Evolutionary conservation across 1,284 basidiomycete genomes (phyloP).

Genomic region (Malassezia sympodialis): DNA sequence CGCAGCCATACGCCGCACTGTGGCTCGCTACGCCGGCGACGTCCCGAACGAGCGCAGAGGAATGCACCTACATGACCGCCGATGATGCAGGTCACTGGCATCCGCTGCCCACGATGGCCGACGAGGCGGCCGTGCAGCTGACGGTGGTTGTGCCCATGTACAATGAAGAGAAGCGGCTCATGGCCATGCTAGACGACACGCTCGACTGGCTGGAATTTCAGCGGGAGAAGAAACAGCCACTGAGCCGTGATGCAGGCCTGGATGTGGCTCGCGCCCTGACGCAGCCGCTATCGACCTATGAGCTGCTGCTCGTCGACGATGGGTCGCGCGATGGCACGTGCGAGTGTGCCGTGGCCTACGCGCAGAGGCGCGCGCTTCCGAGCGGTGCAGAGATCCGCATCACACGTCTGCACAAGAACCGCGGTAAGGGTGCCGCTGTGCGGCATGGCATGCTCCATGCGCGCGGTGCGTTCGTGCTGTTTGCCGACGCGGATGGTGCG

Average conservation of each 20-base stretch:
- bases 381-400: slow-evolving; percentile 58
- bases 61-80: slow-evolving; percentile 9
- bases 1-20: slow-evolving; percentile 8
- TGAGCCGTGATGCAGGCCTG: slow-evolving; percentile 11
- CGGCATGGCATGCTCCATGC: slow-evolving; percentile 64
- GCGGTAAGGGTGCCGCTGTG: slow-evolving; percentile 85
- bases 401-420: slow-evolving; percentile 65
- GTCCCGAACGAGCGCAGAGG: slow-evolving; percentile 1
- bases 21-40: slow-evolving; percentile 1
- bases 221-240: neutral
- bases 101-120: slow-evolving; percentile 49
- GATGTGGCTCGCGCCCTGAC: slow-evolving; percentile 7
- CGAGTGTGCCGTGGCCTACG: slow-evolving; percentile 59
- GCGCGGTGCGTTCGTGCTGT: slow-evolving; percentile 67
- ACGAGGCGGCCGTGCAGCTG: slow-evolving; percentile 52
- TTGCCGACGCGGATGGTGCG: slow-evolving; percentile 88
- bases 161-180: slow-evolving; percentile 73
- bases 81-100: neutral
- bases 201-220: slow-evolving; percentile 52
- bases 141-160: slow-evolving; percentile 79
- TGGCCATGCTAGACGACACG: slow-evolving; percentile 66
- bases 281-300: slow-evolving; percentile 47
- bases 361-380: slow-evolving; percentile 53
- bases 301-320: slow-evolving; percentile 80
- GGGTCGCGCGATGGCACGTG: slow-evolving; percentile 70